Conservation (phyloP, 441 rosid genomes). For the Syzygium malaccense region DNA sequence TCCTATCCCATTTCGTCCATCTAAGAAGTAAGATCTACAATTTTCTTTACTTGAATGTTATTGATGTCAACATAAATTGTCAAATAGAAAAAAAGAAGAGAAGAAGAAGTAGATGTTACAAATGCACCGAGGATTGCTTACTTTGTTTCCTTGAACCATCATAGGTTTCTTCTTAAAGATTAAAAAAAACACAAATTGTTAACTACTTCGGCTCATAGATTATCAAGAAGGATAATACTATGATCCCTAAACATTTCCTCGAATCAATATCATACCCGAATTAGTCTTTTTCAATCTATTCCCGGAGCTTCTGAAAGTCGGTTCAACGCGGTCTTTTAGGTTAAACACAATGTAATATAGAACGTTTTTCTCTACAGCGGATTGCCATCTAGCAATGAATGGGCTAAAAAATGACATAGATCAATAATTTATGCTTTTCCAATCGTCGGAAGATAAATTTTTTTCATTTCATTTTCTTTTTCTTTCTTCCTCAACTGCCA, state of each 20-base stretch:
- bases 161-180: not conserved
- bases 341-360: not conserved
- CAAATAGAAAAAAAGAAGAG: not conserved
- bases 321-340: not conserved
- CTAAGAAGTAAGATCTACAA: not conserved
- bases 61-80: not conserved
- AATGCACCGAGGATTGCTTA: not conserved
- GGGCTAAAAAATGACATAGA: not conserved
- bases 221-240: not conserved
- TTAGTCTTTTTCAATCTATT: not conserved
- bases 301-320: not conserved
- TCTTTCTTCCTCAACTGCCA: not conserved
- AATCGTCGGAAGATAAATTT: accelerated
- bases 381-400: not conserved
- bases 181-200: not conserved
- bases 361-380: not conserved
- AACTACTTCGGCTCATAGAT: not conserved
- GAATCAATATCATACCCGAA: not conserved
- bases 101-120: not conserved
- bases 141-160: not conserved
- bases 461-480: not conserved
- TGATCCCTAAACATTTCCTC: not conserved
- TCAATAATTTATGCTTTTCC: not conserved
- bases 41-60: not conserved
- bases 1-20: not conserved